Evolutionary conservation across 768 basidiomycete species (phyloP), one percentile per base, ranked within the genome.

Genomic region (Mycena chlorophos): DNA sequence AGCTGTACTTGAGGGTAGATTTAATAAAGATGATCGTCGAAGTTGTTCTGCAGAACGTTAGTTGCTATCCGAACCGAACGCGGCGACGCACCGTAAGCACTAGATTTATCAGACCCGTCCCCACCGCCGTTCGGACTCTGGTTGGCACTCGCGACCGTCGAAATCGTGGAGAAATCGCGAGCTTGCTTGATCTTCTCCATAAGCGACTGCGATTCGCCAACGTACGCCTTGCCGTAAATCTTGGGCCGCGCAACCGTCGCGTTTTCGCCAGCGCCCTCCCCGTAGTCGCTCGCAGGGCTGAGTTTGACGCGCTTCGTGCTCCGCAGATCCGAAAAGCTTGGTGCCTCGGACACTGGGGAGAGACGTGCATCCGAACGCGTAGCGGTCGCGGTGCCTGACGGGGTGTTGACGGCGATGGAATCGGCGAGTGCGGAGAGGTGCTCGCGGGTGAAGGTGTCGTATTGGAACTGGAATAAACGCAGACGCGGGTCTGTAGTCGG

Each of bases 391-490:
- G 69, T n/a, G n/a, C 40, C 83, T 26, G 89, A 87, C 0, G 84
- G 83, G 0, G 86, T 84, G 59, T 88, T 86, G 37, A 88, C 75
- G n/a, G 92, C 94, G 57, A 98, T 95, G 2, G 93, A 91, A 62
- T 97, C 95, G 2, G 96, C 94, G 73, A 98, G 83, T 0, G 91
- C 93, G 2, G 92, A 93, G 39, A 98, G 83, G 67, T 97, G 93
- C 20, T 96, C 91, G 40, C 94, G 84, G 1, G 96, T 99, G 66
- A 91, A 95, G 0, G 96, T 98, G 69, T 99, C 96, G 66, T 98
- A 98, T 61, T 93, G 87, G 49, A 94, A 90, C 66, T 94, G 89
- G 73, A 98, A 98, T 31, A 98, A 79, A 13, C 88, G 86, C 12
- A 94, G 81, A 26, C 86, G 85, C 2, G 90, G 85, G 65, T 92